Conservation (phyloP, 148 eudicot genomes). For the Camellia lanceoleosa region DNA sequence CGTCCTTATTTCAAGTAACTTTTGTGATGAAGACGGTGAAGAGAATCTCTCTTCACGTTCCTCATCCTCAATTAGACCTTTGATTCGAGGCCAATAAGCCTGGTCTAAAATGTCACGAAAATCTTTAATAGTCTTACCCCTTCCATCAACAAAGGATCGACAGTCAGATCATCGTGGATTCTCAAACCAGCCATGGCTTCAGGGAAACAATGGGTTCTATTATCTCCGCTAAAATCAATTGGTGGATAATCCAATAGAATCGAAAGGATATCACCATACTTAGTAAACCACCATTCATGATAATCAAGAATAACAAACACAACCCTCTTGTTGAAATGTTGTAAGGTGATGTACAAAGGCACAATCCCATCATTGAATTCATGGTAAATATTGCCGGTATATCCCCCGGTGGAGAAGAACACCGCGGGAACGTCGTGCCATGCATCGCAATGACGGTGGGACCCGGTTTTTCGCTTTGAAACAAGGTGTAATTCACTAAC, state of each 20-base stretch:
- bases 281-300: conserved; percentile 85
- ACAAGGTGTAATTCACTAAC: conserved; percentile 64
- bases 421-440: conserved; percentile 79
- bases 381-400: conserved; percentile 84
- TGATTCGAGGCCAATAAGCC: conserved; percentile 77
- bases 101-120: conserved; percentile 60
- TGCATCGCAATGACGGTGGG: conserved; percentile 58
- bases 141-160: conserved; percentile 52
- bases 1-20: not conserved
- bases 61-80: conserved; percentile 52
- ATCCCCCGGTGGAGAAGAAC: conserved; percentile 93
- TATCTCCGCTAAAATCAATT: conserved; percentile 55
- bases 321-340: conserved; percentile 69
- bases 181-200: conserved; percentile 78
- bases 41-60: conserved; percentile 28
- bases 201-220: conserved; percentile 73
- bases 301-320: conserved; percentile 83
- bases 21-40: conserved; percentile 20
- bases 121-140: conserved; percentile 48
- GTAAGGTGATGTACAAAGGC: conserved; percentile 89
- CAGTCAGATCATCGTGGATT: conserved; percentile 77
- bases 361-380: conserved; percentile 88
- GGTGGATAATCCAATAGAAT: conserved; percentile 63
- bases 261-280: conserved; percentile 65
- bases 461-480: conserved; percentile 18